Evolutionary conservation across 352 stramenopile genomes (phyloP), one percentile per base, ranked within the genome.

Genomic region (Pythium monospermum): DNA sequence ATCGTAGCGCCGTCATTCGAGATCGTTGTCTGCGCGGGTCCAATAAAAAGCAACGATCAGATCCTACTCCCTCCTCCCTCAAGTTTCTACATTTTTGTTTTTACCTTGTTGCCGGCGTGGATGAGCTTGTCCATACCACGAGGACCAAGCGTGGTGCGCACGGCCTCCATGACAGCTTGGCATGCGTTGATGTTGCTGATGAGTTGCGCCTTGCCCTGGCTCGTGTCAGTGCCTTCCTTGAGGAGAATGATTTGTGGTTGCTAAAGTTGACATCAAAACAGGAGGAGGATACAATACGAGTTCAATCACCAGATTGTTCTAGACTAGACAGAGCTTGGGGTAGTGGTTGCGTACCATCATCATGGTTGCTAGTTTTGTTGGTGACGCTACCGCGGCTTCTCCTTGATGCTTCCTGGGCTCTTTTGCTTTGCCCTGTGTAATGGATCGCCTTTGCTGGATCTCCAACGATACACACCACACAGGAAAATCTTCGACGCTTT

Each of bases 91-190:
- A n/a, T n/a, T n/a, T n/a, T n/a, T n/a, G n/a, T n/a, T 39, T 37
- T 28, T 39, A 76, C 68, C 62, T 87, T 90, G 46, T 72, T 76
- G 47, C 84, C 83, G 25, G 93, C 76, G 59, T 98, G 95, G 36
- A 99, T 94, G n/a, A 99, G 82, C 71, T 99, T 99, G 82, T 99
- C 97, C 95, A 99, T 99, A 55, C 97, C 97, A 25, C 96, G 87
- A 23, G 96, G 97, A 21, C 97, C 97, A 23, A 99, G 77, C 12
- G 96, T 99, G 25, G 97, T 98, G 51, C 95, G 86, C 45, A 99
- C 88, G 47, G 95, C 90, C 68, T 99, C 96, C 64, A 96, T 97
- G 38, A 99, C 91, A 22, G 96, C 96, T 69, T 98, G 81, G 53
- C 83, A 90, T 19, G 81, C 79, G 58, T 91, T 90, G 61, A 90